Evolutionary conservation across 148 eudicot species (phyloP), one percentile per base, ranked within the genome.

Genomic region (Camellia japonica): DNA sequence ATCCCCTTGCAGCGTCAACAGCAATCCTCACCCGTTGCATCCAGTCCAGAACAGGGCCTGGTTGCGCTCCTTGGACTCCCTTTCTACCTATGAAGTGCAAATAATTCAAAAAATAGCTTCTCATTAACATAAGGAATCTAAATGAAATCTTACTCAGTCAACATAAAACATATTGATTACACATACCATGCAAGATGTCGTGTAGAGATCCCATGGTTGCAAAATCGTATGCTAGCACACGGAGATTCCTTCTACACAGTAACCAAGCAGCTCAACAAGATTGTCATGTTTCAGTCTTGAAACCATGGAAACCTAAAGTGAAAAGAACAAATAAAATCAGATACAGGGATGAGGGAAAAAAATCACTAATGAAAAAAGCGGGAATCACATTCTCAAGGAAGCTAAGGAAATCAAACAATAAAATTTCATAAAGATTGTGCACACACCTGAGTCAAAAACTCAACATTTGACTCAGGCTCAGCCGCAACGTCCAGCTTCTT

Each of bases 11-110:
- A 49, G 95, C 95, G 71, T 88, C 90, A 61, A 94, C 91, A 63
- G 94, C 98, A 78, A 94, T 94, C 78, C 89, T 90, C 16, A 94
- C 97, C 51, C 98, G 92, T 59, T 90, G 92, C 70, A 85, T 86
- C 98, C 98, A 94, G 59, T 88, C 88, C 46, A 94, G 85, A 18
- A 85, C 90, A 38, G 98, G 98, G 59, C 98, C 97, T 62, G 98
- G 98, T 74, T 94, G 97, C 65, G 98, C 97, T 59, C 98, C 98
- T 88, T 91, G 90, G 7, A 92, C 97, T 46, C 98, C 98, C 82
- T 92, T 92, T 78, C 97, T 85, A 16, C 98, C 98, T 94, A 74
- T 5, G 47, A 63, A 15, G 44, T 3, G 78, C 23, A 73, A 9
- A 46, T 19, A 76, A 66, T 6, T 52, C 60, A 44, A 75, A 11